Percentiles rank a stretch among this genome's conserved stretches.
Evolutionary conservation across 768 basidiomycete genomes (phyloP).

Genomic region (Tylopilus felleus): DNA sequence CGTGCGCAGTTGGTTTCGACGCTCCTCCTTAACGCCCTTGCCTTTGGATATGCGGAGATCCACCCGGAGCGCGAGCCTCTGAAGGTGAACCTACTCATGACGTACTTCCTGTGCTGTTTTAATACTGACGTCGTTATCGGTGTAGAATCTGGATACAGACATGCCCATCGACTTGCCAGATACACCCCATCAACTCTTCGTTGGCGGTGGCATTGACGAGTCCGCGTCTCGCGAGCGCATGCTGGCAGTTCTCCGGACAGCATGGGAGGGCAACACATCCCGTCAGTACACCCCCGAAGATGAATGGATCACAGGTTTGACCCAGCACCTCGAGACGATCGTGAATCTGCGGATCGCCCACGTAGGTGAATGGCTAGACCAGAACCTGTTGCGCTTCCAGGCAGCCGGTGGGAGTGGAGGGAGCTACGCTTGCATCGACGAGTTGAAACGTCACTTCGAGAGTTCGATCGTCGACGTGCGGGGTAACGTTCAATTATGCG

Average conservation of each 20-base stretch:
- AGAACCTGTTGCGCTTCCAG: constrained; percentile 49
- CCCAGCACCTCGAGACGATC: constrained; percentile 36
- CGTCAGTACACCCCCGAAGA: constrained; percentile 24
- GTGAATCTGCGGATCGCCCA: constrained; percentile 44
- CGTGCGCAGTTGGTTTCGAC: constrained; percentile 41
- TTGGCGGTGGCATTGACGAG: constrained; percentile 19
- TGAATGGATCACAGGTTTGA: constrained; percentile 40
- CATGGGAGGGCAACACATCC: constrained; percentile 16
- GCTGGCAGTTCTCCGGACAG: constrained; percentile 11
- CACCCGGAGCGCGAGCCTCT: constrained; percentile 46
- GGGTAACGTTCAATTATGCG: constrained; percentile 47
- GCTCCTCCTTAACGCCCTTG: constrained; percentile 46
- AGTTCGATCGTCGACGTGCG: constrained; percentile 43
- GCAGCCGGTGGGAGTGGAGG: neutral
- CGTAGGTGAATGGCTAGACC: constrained; percentile 49
- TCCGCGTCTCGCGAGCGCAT: constrained; percentile 13
- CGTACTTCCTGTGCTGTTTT: neutral
- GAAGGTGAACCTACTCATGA: constrained; percentile 36
- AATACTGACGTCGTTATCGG: neutral
- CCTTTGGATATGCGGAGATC: constrained; percentile 44
- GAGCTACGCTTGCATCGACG: constrained; percentile 42
- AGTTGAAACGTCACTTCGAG: constrained; percentile 44
- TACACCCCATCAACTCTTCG: constrained; percentile 36
- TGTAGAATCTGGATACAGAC: constrained; percentile 54
- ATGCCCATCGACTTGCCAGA: constrained; percentile 37